Conservation (phyloP, 768 basidiomycete species). For the Rhodotorula toruloides region DNA sequence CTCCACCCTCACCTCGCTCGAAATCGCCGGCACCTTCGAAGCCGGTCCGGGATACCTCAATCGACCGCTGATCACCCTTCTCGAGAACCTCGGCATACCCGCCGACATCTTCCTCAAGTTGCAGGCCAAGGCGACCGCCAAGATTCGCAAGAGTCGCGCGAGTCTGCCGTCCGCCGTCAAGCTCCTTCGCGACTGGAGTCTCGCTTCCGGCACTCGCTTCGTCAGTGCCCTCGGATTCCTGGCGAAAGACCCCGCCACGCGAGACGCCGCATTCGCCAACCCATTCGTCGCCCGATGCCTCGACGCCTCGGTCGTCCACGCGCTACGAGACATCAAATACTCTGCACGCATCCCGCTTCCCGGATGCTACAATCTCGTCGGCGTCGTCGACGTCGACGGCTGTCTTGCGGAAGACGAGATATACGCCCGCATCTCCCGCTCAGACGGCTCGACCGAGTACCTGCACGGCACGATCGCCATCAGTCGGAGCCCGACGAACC, state of each 20-base stretch:
- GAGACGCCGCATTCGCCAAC: constrained; percentile 14
- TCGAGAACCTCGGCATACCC: constrained; percentile 67
- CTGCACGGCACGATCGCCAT: constrained; percentile 61
- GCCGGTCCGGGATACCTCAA: constrained; percentile 1
- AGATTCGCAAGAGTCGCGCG: constrained; percentile 47
- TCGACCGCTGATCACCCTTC: constrained; percentile 16
- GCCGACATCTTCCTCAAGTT: constrained; percentile 58
- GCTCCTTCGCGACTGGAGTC: constrained; percentile 5
- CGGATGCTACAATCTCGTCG: constrained; percentile 65
- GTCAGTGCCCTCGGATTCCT: constrained; percentile 55
- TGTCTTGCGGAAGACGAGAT: constrained; percentile 49
- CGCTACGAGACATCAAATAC: constrained; percentile 70
- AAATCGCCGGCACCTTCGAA: constrained; percentile 9
- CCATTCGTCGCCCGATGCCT: constrained; percentile 58
- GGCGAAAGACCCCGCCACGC: constrained; percentile 49
- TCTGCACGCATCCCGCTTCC: constrained; percentile 68
- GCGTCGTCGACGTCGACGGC: constrained; percentile 68
- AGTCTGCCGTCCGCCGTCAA: neutral
- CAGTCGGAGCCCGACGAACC: constrained; percentile 66
- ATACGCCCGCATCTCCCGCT: constrained; percentile 49
- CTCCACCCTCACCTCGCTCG: constrained; percentile 37
- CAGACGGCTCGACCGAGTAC: constrained; percentile 56
- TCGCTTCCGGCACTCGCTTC: constrained; percentile 53
- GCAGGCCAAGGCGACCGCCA: constrained; percentile 57
- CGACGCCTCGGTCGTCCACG: constrained; percentile 59